A percentile compares a stretch with the other conserved stretches of the same genome.
Evolutionary conservation across 129 eudicot genomes (phyloP).

Genomic region (Flaveria trinervia): DNA sequence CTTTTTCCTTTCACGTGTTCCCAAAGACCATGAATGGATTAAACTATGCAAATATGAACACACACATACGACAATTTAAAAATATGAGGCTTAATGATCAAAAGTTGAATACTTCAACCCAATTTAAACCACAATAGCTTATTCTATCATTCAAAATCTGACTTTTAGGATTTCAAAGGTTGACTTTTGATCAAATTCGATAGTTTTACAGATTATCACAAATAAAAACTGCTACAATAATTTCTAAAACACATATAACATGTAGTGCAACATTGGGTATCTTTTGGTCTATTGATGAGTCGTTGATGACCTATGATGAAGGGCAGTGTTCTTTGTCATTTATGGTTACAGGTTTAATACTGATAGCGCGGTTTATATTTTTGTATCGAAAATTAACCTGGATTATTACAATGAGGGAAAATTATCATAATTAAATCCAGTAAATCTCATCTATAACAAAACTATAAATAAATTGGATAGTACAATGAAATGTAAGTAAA

Average conservation of each 20-base stretch:
- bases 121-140: slow-evolving; percentile 21
- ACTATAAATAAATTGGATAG: too few relatives aligned
- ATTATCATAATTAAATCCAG: too few relatives aligned
- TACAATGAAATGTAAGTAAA: too few relatives aligned
- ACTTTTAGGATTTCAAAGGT: slow-evolving; percentile 22
- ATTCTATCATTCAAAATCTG: slow-evolving; percentile 13
- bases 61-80: neutral
- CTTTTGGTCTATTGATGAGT: neutral
- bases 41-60: slow-evolving; percentile 29
- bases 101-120: slow-evolving; percentile 23
- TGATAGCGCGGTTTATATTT: too few relatives aligned
- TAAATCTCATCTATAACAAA: too few relatives aligned
- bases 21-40: neutral
- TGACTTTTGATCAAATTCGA: slow-evolving; percentile 15
- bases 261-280: neutral
- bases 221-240: neutral
- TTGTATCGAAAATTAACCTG: too few relatives aligned
- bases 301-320: slow-evolving; percentile 3
- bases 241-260: neutral
- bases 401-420: too few relatives aligned
- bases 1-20: slow-evolving; percentile 13
- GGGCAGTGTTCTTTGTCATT: neutral
- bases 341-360: too few relatives aligned
- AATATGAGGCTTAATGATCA: neutral
- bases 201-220: neutral